Percentiles rank a stretch among this genome's conserved stretches.
These are phyloP conservation scores for Cardamine chenopodiifolia DNA, from an alignment of 345 rosid genomes.

Conservation along the genomic window DNA sequence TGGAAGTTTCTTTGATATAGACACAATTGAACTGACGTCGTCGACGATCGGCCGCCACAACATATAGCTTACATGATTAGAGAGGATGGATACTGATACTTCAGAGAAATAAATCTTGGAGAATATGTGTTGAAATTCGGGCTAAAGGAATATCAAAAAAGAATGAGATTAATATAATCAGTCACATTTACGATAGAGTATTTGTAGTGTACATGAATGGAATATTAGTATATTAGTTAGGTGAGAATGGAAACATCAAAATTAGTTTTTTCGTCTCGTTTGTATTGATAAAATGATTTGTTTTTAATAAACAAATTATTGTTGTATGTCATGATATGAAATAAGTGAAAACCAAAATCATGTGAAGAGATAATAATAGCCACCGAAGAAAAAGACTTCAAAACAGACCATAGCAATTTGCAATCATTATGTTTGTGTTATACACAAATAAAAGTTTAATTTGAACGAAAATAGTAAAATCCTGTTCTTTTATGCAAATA, in stretches of 20 bases:
- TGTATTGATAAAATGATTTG: neutral
- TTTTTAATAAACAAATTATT: neutral
- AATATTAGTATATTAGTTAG: neutral
- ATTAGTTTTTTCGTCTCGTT: neutral
- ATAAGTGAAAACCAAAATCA: slow-evolving; percentile 12
- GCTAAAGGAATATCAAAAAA: neutral
- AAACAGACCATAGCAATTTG: neutral
- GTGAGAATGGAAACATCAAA: neutral
- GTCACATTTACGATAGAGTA: no score
- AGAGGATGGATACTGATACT: no score
- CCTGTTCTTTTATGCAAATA: neutral
- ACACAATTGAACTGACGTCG: no score
- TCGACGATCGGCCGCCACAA: no score
- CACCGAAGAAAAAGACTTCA: neutral
- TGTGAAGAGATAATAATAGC: neutral
- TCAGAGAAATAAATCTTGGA: no score
- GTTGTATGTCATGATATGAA: neutral
- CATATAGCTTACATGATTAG: no score
- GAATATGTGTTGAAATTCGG: no score
- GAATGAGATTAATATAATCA: neutral
- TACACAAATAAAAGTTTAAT: neutral
- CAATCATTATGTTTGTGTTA: slow-evolving; percentile 17
- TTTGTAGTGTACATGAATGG: neutral
- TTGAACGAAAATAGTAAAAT: neutral
- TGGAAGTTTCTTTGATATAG: no score